These are phyloP conservation scores for Codiaeum variegatum DNA, from an alignment of 441 rosid genomes.

Conservation along the genomic window DNA sequence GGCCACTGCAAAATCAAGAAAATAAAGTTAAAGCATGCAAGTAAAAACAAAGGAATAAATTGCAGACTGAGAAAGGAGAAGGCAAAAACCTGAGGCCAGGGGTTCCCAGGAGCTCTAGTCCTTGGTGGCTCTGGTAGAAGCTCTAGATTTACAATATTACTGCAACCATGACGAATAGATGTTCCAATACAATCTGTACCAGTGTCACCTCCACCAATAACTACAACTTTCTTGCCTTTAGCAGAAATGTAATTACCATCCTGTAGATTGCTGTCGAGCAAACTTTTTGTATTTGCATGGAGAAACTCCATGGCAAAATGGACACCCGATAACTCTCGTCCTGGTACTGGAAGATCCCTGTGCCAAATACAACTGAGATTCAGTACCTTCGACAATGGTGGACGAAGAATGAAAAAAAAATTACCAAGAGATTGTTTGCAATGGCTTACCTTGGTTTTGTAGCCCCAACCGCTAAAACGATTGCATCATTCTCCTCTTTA, in stretches of 20 bases:
- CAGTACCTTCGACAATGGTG: neutral
- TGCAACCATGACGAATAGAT: conserved; percentile 96
- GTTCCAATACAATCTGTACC: conserved; percentile 99
- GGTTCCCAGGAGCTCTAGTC: conserved; percentile 93
- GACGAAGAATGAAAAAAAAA: neutral
- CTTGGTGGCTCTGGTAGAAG: conserved; percentile 91
- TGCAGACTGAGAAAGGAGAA: neutral
- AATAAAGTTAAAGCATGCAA: neutral
- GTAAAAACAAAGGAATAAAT: neutral
- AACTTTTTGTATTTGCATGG: conserved; percentile 92
- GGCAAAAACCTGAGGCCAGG: conserved; percentile 97
- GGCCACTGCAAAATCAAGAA: conserved; percentile 73
- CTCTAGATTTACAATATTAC: conserved; percentile 75
- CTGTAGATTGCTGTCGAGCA: conserved; percentile 81
- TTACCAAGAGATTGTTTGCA: neutral
- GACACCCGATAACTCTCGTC: conserved; percentile 81
- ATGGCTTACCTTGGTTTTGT: conserved; percentile 83
- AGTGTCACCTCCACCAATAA: conserved; percentile 99
- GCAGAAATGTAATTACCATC: conserved; percentile 93
- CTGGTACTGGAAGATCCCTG: conserved; percentile 99
- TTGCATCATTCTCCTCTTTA: conserved; percentile 76
- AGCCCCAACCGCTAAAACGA: conserved; percentile 92
- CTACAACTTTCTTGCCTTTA: conserved; percentile 90
- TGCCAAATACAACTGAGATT: conserved; percentile 19
- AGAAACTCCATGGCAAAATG: conserved; percentile 99